These are phyloP conservation scores for Lolium multiflorum DNA, from an alignment of 176 grass and related monocot species.

Conservation along the genomic window DNA sequence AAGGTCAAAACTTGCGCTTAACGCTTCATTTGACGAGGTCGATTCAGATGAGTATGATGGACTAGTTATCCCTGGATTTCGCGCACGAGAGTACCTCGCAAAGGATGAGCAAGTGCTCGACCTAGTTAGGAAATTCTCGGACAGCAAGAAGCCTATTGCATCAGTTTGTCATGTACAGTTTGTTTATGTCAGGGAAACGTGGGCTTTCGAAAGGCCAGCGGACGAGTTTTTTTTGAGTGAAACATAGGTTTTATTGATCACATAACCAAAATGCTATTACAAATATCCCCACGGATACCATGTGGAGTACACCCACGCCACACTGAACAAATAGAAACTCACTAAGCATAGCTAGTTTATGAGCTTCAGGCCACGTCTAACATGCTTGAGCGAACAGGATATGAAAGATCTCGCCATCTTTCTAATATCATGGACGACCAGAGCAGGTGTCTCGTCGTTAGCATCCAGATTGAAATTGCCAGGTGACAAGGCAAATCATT, in stretches of 20 bases:
- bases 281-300: no score
- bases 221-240: slow-evolving; percentile 21
- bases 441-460: no score
- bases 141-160: slow-evolving; percentile 68
- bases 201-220: slow-evolving; percentile 45
- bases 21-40: slow-evolving; percentile 69
- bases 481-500: no score
- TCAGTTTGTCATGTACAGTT: slow-evolving; percentile 87
- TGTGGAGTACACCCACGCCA: no score
- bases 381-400: no score
- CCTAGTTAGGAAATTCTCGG: slow-evolving; percentile 61
- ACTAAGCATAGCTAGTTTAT: no score
- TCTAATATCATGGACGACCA: not conserved
- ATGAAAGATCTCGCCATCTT: no score
- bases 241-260: no score
- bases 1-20: slow-evolving; percentile 88
- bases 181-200: slow-evolving; percentile 81
- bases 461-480: no score
- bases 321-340: no score
- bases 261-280: no score
- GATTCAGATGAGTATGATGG: slow-evolving; percentile 63
- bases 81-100: slow-evolving; percentile 90
- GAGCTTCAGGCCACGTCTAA: no score
- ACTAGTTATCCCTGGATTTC: slow-evolving; percentile 81
- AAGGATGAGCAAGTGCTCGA: slow-evolving; percentile 68